Conservation (phyloP, 441 rosid genomes). For the Raphanus hybrid region DNA sequence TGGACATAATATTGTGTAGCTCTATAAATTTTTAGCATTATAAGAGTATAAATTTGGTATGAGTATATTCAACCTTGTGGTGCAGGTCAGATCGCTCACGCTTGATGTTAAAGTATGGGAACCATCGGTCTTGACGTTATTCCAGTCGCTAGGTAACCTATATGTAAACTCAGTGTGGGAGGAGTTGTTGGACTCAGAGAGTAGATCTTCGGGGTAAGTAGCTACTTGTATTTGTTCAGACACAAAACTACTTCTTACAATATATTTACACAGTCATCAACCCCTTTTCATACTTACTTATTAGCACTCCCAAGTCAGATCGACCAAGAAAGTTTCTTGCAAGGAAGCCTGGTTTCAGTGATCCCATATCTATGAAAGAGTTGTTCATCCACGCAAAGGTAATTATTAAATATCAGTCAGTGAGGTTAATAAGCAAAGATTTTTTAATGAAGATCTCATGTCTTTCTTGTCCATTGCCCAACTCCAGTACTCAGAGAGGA, state of each 20-base stretch:
- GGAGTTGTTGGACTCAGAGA: conserved; percentile 64
- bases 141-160: conserved; percentile 79
- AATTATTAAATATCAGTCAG: not conserved
- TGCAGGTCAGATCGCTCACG: conserved; percentile 95
- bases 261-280: too few relatives aligned
- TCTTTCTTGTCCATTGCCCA: not conserved
- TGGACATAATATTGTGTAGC: too few relatives aligned
- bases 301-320: conserved; percentile 58
- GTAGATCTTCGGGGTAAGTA: conserved; percentile 54
- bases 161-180: conserved; percentile 89
- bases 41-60: too few relatives aligned
- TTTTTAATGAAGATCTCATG: not conserved
- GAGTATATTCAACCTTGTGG: conserved; percentile 2
- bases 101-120: conserved; percentile 98
- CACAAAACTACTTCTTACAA: too few relatives aligned
- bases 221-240: too few relatives aligned
- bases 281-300: too few relatives aligned
- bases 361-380: conserved; percentile 84
- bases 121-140: conserved; percentile 74
- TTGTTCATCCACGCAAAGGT: conserved; percentile 96
- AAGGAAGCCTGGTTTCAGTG: conserved; percentile 73
- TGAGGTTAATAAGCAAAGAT: not conserved
- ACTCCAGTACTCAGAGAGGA: conserved; percentile 84
- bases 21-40: too few relatives aligned
- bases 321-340: conserved; percentile 56